Conservation (phyloP, 441 rosid species). For the Pelargonium myrrhifolium region DNA sequence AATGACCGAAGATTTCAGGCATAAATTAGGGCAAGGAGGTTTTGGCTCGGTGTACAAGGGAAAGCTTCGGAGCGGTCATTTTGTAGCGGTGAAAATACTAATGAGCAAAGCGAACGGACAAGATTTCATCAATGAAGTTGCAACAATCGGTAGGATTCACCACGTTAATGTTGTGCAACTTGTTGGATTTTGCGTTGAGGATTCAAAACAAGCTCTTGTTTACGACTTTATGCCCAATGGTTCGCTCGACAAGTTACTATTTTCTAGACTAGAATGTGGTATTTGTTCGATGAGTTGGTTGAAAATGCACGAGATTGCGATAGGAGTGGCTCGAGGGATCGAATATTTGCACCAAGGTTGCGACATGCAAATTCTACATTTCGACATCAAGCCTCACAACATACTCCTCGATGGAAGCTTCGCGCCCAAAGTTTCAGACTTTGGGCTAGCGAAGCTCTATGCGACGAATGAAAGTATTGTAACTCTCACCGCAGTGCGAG, state of each 20-base stretch:
- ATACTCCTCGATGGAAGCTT: slow-evolving; percentile 9
- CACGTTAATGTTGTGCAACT: slow-evolving; percentile 31
- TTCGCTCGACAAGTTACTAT: slow-evolving; percentile 31
- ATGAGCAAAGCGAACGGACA: slow-evolving; percentile 10
- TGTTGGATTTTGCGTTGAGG: slow-evolving; percentile 29
- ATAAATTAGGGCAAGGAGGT: slow-evolving; percentile 36
- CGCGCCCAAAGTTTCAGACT: slow-evolving; percentile 17
- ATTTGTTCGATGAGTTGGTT: slow-evolving; percentile 28
- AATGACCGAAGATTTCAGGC: slow-evolving; percentile 28
- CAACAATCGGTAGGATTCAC: slow-evolving; percentile 32
- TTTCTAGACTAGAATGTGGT: slow-evolving; percentile 7
- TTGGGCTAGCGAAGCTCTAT: slow-evolving; percentile 11
- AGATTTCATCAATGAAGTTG: slow-evolving; percentile 36
- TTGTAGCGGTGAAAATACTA: slow-evolving; percentile 30
- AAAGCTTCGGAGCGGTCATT: slow-evolving; percentile 22
- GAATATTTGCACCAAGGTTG: slow-evolving; percentile 36
- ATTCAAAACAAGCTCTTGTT: slow-evolving; percentile 21
- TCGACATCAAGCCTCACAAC: slow-evolving; percentile 21
- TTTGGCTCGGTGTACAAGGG: slow-evolving; percentile 34
- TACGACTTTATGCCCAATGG: slow-evolving; percentile 32
- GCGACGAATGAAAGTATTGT: slow-evolving; percentile 3
- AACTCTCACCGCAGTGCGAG: background rate
- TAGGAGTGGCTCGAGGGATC: slow-evolving; percentile 37
- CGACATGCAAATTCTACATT: slow-evolving; percentile 28
- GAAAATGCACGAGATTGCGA: slow-evolving; percentile 28